Conservation (phyloP, 1,284 basidiomycete species). For the Tylopilus sp. region DNA sequence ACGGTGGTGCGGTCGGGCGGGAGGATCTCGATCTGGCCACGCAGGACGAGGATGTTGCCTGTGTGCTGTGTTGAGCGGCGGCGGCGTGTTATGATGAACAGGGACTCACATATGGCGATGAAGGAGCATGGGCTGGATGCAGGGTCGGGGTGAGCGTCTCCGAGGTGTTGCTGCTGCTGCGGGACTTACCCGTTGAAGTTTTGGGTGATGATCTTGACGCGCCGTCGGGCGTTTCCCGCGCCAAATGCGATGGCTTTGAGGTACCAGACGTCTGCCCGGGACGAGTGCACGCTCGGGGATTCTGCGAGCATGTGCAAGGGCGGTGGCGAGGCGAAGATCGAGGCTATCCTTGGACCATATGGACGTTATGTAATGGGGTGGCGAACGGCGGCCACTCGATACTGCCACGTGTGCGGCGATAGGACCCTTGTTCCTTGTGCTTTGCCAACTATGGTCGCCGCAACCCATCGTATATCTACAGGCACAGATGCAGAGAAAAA, state of each 20-base stretch:
- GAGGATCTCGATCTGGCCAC: conserved; percentile 71
- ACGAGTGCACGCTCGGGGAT: conserved; percentile 30
- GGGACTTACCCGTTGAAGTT: conserved; percentile 70
- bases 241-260: conserved; percentile 68
- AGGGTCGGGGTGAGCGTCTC: neutral
- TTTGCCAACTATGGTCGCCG: neutral
- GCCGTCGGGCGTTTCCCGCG: conserved; percentile 35
- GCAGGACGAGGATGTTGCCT: conserved; percentile 78
- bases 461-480: no score
- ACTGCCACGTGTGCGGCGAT: no score
- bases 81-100: neutral
- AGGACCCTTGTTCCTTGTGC: neutral
- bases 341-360: neutral
- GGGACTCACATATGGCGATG: conserved; percentile 74
- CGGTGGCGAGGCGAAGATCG: neutral
- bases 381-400: no score
- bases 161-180: no score
- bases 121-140: conserved; percentile 74
- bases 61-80: neutral
- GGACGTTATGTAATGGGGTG: neutral
- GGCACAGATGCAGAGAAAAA: no score
- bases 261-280: conserved; percentile 71
- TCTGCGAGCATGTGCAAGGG: no score
- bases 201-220: conserved; percentile 73
- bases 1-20: conserved; percentile 66